Evolutionary conservation across 495 filamentous ascomycete species (phyloP).

Genomic region (Achaetomiella virescens): DNA sequence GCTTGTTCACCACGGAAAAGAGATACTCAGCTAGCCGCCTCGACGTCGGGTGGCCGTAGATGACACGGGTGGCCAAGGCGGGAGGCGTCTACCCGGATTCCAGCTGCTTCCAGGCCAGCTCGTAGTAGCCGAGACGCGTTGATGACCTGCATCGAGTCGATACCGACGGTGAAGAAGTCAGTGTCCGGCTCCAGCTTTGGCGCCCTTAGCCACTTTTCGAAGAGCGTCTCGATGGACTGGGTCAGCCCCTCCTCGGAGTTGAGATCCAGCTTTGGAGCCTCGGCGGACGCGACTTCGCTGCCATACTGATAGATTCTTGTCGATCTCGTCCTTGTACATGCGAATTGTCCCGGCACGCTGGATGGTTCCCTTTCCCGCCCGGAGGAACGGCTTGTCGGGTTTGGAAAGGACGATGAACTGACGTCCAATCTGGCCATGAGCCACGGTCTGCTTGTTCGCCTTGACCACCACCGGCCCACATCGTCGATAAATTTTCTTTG

Average conservation of each 20-base stretch:
- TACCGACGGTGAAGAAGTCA: conserved; percentile 39
- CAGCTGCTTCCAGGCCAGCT: conserved; percentile 27
- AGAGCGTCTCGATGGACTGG: conserved; percentile 32
- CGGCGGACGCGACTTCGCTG: conserved; percentile 13
- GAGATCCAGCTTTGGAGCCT: conserved; percentile 26
- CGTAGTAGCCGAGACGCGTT: conserved; percentile 33
- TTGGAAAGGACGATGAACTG: conserved; percentile 38
- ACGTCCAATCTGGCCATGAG: conserved; percentile 39
- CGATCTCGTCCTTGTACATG: conserved; percentile 50
- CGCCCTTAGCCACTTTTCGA: conserved; percentile 24
- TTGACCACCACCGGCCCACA: conserved; percentile 36
- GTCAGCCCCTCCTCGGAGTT: conserved; percentile 26
- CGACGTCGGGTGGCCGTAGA: conserved; percentile 38
- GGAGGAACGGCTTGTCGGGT: conserved; percentile 45
- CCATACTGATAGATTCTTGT: conserved; percentile 40
- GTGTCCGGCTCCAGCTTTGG: conserved; percentile 31
- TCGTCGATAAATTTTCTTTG: conserved; percentile 30
- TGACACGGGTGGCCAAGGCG: conserved; percentile 30
- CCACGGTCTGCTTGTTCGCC: conserved; percentile 43
- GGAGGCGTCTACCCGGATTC: conserved; percentile 24
- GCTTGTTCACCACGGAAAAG: conserved; percentile 16
- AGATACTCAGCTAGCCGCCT: conserved; percentile 30
- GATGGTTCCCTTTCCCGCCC: conserved; percentile 53
- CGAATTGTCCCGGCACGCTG: conserved; percentile 41
- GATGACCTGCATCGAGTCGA: conserved; percentile 51